Conservation (phyloP, 2,329 filamentous ascomycete genomes). For the Penicillium sp. region DNA sequence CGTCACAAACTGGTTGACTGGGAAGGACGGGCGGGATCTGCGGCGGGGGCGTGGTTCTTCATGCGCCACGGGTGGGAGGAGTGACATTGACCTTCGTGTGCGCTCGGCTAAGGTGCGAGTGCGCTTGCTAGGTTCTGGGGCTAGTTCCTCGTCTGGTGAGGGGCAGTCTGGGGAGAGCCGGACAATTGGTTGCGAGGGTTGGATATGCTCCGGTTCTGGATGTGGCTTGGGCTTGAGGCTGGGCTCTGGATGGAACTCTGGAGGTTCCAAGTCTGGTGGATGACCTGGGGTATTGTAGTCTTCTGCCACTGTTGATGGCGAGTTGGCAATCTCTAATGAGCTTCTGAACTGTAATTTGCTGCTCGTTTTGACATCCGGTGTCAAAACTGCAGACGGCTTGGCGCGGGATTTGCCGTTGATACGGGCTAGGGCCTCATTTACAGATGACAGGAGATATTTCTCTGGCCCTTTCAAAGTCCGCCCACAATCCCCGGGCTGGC, state of each 20-base stretch:
- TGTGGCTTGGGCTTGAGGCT: background rate
- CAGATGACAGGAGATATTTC: constrained; percentile 26
- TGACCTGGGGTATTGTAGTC: background rate
- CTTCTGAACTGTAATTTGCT: background rate
- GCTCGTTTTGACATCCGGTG: background rate
- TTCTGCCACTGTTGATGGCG: background rate
- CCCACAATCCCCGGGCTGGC: constrained; percentile 21
- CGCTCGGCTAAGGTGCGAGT: constrained; percentile 58
- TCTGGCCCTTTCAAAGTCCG: constrained; percentile 22
- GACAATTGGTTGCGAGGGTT: constrained; percentile 9
- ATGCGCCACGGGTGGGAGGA: constrained; percentile 39
- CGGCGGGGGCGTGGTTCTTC: constrained; percentile 23
- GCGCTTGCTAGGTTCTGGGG: constrained; percentile 18
- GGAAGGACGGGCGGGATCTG: constrained; percentile 34
- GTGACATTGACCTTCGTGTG: constrained; percentile 70
- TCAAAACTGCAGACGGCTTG: background rate
- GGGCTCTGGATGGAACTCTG: background rate
- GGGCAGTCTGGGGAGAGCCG: constrained; percentile 8
- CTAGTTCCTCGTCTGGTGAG: constrained; percentile 8
- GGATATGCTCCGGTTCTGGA: constrained; percentile 1
- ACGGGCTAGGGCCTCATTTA: constrained; percentile 27
- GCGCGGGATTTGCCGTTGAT: constrained; percentile 21
- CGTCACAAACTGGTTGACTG: constrained; percentile 51
- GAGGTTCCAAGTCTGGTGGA: background rate
- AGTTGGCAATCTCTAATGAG: background rate